These are phyloP conservation scores for Sordariomycetes sp. DNA, from an alignment of 2,329 filamentous ascomycete species.

Conservation along the genomic window DNA sequence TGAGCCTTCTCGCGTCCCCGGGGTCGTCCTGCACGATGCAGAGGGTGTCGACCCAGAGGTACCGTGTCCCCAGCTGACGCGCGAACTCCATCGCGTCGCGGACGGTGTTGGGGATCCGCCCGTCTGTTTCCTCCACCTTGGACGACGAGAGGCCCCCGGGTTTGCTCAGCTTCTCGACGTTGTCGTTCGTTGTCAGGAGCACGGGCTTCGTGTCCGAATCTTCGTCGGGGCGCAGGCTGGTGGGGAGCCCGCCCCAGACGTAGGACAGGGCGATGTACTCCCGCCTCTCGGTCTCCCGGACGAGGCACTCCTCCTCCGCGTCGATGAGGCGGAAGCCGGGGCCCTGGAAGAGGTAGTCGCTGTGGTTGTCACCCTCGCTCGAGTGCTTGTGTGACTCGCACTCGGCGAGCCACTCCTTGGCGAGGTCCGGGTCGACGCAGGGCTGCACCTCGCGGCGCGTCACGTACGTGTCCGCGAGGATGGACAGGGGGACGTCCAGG, in stretches of 20 bases:
- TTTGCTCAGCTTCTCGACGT: neutral
- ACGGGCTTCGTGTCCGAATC: neutral
- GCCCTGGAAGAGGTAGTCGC: conserved; percentile 1
- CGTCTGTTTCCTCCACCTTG: neutral
- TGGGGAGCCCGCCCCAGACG: conserved; percentile 8
- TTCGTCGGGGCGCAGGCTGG: neutral
- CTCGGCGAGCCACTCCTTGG: conserved; percentile 3
- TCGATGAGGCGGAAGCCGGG: conserved; percentile 7
- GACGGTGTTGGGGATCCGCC: conserved; percentile 1
- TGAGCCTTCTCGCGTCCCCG: conserved; percentile 6
- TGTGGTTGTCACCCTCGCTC: neutral
- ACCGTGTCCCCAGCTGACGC: conserved; percentile 1
- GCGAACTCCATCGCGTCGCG: conserved; percentile 1
- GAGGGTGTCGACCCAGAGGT: conserved; percentile 12
- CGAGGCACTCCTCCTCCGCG: conserved; percentile 5
- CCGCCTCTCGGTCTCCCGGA: neutral
- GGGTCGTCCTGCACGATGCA: conserved; percentile 10
- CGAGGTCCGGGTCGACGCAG: neutral
- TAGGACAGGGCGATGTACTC: conserved; percentile 11
- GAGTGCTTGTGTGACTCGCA: conserved; percentile 6
- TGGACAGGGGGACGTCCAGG: neutral
- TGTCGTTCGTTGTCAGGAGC: neutral
- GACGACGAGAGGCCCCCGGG: neutral
- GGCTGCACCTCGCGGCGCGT: conserved; percentile 1
- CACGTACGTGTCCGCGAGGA: neutral